Evolutionary conservation across 2,329 filamentous ascomycete genomes (phyloP).

Genomic region (Venturia pyrina): DNA sequence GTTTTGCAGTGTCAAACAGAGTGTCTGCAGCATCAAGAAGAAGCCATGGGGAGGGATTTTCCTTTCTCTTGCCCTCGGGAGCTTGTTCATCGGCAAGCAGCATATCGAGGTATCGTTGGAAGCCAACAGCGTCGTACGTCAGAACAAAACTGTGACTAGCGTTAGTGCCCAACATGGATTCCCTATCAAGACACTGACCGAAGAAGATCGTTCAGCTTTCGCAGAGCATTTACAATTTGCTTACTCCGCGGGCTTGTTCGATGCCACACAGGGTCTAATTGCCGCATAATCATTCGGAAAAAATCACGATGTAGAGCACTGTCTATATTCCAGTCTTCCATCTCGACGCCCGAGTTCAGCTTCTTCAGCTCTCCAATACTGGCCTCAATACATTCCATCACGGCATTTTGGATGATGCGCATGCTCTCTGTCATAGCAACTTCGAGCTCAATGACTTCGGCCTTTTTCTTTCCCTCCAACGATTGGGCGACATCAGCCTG

Average conservation of each 20-base stretch:
- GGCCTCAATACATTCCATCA: slow-evolving; percentile 91
- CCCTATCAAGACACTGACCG: slow-evolving; percentile 40
- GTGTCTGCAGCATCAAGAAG: slow-evolving; percentile 92
- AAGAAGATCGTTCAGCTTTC: slow-evolving; percentile 71
- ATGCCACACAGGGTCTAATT: slow-evolving; percentile 96
- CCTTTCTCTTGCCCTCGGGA: slow-evolving; percentile 73
- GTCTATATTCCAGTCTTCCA: slow-evolving; percentile 95
- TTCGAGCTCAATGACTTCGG: slow-evolving; percentile 94
- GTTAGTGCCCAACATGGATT: background rate
- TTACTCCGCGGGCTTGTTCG: slow-evolving; percentile 89
- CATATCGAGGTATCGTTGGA: slow-evolving; percentile 87
- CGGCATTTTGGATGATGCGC: slow-evolving; percentile 85
- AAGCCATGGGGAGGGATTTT: slow-evolving; percentile 90
- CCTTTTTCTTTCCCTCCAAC: slow-evolving; percentile 82
- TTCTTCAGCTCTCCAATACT: slow-evolving; percentile 93
- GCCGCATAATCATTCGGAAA: slow-evolving; percentile 75
- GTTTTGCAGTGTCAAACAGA: slow-evolving; percentile 83
- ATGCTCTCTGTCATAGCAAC: slow-evolving; percentile 93
- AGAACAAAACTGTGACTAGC: slow-evolving; percentile 48
- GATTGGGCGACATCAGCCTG: slow-evolving; percentile 84
- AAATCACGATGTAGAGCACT: slow-evolving; percentile 89
- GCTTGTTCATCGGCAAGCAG: slow-evolving; percentile 86
- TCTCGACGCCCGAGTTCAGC: slow-evolving; percentile 77
- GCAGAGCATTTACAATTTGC: slow-evolving; percentile 85
- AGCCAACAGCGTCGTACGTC: slow-evolving; percentile 79